Evolutionary conservation across 1,139 yeast genomes (phyloP).

Genomic region (Magnusiomyces ingens): DNA sequence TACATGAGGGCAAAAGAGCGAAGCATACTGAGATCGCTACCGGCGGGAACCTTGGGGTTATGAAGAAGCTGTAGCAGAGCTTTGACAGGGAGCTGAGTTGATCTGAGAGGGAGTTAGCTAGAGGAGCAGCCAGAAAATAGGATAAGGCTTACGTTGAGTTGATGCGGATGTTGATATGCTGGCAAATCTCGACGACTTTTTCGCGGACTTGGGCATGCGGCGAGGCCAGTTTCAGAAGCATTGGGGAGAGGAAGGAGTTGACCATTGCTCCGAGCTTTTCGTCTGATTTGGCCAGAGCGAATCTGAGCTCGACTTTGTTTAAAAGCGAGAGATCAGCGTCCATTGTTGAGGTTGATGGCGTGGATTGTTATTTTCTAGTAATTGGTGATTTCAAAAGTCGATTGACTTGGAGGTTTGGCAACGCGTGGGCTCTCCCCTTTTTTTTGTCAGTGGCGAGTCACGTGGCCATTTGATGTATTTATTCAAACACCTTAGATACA

Average conservation of each 20-base stretch:
- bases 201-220: conserved; percentile 59
- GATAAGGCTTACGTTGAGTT: conserved; percentile 38
- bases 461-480: too few species aligned
- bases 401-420: too few species aligned
- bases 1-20: conserved; percentile 61
- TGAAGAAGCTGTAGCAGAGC: conserved; percentile 59
- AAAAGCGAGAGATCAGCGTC: conserved; percentile 32
- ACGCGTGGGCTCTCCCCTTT: too few species aligned
- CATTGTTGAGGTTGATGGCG: too few species aligned
- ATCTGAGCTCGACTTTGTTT: conserved; percentile 62
- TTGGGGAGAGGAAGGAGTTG: conserved; percentile 63
- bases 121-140: not conserved
- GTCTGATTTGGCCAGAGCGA: conserved; percentile 71
- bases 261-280: conserved; percentile 57
- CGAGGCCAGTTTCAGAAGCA: conserved; percentile 72
- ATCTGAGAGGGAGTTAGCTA: conserved; percentile 20
- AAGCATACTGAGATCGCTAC: conserved; percentile 46
- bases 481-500: too few species aligned
- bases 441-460: too few species aligned
- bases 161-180: conserved; percentile 61
- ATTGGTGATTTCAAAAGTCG: too few species aligned
- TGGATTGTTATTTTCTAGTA: too few species aligned
- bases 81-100: conserved; percentile 53
- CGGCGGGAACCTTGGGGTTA: conserved; percentile 41
- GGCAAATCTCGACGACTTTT: conserved; percentile 60